phyloP scores from a whole-genome alignment of 2,329 filamentous ascomycete genomes.

The Diaporthe helianthi region DNA sequence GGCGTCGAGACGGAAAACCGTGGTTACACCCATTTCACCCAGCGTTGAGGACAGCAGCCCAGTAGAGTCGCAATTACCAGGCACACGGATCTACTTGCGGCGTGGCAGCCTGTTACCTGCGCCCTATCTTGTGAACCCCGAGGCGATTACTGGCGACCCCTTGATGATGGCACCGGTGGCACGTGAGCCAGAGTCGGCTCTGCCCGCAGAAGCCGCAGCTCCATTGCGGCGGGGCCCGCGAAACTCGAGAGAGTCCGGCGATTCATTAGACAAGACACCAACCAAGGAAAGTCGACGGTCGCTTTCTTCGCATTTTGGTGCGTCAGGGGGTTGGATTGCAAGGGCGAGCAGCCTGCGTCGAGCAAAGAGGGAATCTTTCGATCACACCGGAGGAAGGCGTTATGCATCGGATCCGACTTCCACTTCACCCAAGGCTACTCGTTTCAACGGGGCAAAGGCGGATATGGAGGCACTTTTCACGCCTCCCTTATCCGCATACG shows the following conservation, averaged over 20 bases:
- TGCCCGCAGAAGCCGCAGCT: slow-evolving; percentile 24
- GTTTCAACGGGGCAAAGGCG: slow-evolving; percentile 38
- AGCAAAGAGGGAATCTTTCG: slow-evolving; percentile 57
- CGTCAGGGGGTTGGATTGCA: slow-evolving; percentile 63
- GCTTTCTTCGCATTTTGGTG: slow-evolving; percentile 66
- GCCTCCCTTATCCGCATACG: slow-evolving; percentile 39
- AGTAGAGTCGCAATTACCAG: slow-evolving; percentile 45
- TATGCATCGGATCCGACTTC: slow-evolving; percentile 61
- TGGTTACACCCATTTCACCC: slow-evolving; percentile 18
- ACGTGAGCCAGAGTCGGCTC: slow-evolving; percentile 24
- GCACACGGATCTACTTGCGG: slow-evolving; percentile 41
- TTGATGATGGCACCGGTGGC: slow-evolving; percentile 29
- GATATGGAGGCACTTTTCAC: slow-evolving; percentile 40
- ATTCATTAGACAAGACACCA: slow-evolving; percentile 49
- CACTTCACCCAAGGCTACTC: slow-evolving; percentile 40
- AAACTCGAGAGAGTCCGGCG: slow-evolving; percentile 28
- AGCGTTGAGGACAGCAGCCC: slow-evolving; percentile 43
- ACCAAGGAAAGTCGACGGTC: slow-evolving; percentile 58
- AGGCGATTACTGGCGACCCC: slow-evolving; percentile 37
- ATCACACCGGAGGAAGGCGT: slow-evolving; percentile 53
- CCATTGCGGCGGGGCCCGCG: slow-evolving; percentile 21
- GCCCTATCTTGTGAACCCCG: slow-evolving; percentile 48
- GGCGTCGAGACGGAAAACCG: slow-evolving; percentile 39
- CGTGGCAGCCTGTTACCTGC: slow-evolving; percentile 37
- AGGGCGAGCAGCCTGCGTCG: slow-evolving; percentile 63